Evolutionary conservation across 371 early-diverging fungal genomes (phyloP).

Genomic region (Actinomortierella wolfii): DNA sequence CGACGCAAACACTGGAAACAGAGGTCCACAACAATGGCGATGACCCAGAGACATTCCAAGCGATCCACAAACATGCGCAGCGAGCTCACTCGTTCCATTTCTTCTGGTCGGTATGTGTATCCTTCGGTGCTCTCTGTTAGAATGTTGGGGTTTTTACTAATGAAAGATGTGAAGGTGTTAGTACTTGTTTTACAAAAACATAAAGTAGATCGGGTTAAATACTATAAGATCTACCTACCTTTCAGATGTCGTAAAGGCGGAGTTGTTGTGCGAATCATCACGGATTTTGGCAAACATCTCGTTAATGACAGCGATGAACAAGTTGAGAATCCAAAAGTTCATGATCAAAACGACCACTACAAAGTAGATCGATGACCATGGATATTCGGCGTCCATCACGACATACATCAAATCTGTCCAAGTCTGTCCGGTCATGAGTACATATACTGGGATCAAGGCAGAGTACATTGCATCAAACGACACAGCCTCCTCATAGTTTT

Average conservation of each 20-base stretch:
- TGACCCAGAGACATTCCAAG: constrained; percentile 55
- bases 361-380: constrained; percentile 63
- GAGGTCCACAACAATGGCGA: constrained; percentile 55
- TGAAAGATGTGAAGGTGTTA: neutral
- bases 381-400: constrained; percentile 70
- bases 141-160: constrained; percentile 18
- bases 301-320: constrained; percentile 74
- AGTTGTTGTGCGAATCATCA: constrained; percentile 64
- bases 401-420: constrained; percentile 77
- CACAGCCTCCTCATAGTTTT: constrained; percentile 37
- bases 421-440: constrained; percentile 56
- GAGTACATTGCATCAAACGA: constrained; percentile 65
- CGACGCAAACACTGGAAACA: constrained; percentile 59
- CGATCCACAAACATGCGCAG: constrained; percentile 34
- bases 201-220: too few species aligned
- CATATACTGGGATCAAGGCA: constrained; percentile 63
- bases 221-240: constrained; percentile 4
- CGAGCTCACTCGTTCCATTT: constrained; percentile 12
- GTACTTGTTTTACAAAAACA: neutral
- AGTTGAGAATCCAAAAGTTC: constrained; percentile 74
- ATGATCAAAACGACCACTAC: constrained; percentile 64
- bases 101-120: constrained; percentile 19
- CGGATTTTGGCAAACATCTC: constrained; percentile 76
- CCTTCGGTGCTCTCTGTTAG: constrained; percentile 25
- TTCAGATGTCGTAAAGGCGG: constrained; percentile 61